Base-by-base conservation (phyloP, 352 stramenopile species). In the Globisporangium cystogenes region DNA sequence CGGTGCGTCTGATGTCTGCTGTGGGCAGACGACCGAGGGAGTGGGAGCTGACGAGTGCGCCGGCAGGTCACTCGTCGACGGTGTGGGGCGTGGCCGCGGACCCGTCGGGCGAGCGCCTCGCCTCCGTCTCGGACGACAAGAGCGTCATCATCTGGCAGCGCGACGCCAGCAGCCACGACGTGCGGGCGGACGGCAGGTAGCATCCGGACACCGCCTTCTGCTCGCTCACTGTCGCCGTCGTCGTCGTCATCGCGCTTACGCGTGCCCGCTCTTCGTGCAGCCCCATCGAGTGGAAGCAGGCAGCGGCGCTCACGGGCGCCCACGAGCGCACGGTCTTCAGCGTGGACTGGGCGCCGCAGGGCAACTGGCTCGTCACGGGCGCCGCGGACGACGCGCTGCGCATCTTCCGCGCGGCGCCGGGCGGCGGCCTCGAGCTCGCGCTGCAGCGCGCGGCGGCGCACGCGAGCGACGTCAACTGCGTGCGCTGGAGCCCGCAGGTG, bases 71-170 rank as follows among this genome's bases (percentile, higher is more conserved):
- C 67, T 72, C 70, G 7, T 96, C 93, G 15, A 99, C 96, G 15
- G 95, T 99, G 15, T 99, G 96, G 96, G 86, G 78, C 15, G 53
- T 98, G 2, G 82, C 81, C 2, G 37, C 96, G 4, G 83, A 93
- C 53, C 75, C 87, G 11, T 53, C 79, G 10, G 93, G 91, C 27
- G 67, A 73, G 7, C 66, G 81, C 23, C 68, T 99, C 41, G 83
- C 95, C 10, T 95, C 87, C 1, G 85, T 86, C 37, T 97, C 89
- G 7, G 94, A 96, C 44, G 96, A 99, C 70, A 90, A 77, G 39
- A 83, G 62, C 39, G 65, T 99, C n/a, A 86, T 94, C 15, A 80
- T 99, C 55, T 99, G 94, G 91, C 86, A 95, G 55, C 70, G 71
- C 48, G 76, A 97, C 41, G 72, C 64, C 16, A 76, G 86, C 64